Percentiles rank a stretch among this genome's conserved stretches.
These are phyloP conservation scores for Lophium mytilinum DNA, from an alignment of 495 filamentous ascomycete species.

Conservation along the genomic window DNA sequence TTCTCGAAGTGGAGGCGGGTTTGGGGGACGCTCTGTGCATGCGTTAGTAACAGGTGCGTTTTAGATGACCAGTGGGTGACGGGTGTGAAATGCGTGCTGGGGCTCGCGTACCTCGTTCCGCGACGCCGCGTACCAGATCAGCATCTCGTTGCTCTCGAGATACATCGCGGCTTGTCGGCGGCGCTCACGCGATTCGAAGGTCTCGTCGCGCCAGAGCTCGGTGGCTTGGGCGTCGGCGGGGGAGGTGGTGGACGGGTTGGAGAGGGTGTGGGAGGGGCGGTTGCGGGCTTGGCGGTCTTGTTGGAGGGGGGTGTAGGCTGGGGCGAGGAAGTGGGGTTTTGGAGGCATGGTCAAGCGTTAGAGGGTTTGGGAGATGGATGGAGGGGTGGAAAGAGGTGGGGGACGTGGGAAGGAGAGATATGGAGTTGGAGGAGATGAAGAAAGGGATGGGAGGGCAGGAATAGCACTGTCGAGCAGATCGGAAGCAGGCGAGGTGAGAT, in stretches of 20 bases:
- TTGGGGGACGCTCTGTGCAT: constrained; percentile 30
- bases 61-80: background rate
- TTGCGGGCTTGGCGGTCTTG: constrained; percentile 17
- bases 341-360: background rate
- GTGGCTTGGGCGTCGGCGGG: background rate
- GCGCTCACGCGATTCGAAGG: constrained; percentile 19
- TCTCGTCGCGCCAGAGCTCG: constrained; percentile 2
- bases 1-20: constrained; percentile 30
- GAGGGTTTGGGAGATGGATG: background rate
- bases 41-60: background rate
- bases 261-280: constrained; percentile 4
- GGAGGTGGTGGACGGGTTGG: background rate
- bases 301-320: constrained; percentile 8
- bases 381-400: background rate
- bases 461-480: too few species aligned
- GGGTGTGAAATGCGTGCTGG: background rate
- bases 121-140: constrained; percentile 18
- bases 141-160: constrained; percentile 26
- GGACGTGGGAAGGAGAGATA: too few species aligned
- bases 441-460: too few species aligned
- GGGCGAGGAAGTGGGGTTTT: background rate
- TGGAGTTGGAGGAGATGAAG: too few species aligned
- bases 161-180: constrained; percentile 17
- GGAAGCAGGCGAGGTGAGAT: too few species aligned
- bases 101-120: constrained; percentile 25